These are phyloP conservation scores for Papiliotrema fonsecae DNA, from an alignment of 1,284 basidiomycete species.

Conservation along the genomic window DNA sequence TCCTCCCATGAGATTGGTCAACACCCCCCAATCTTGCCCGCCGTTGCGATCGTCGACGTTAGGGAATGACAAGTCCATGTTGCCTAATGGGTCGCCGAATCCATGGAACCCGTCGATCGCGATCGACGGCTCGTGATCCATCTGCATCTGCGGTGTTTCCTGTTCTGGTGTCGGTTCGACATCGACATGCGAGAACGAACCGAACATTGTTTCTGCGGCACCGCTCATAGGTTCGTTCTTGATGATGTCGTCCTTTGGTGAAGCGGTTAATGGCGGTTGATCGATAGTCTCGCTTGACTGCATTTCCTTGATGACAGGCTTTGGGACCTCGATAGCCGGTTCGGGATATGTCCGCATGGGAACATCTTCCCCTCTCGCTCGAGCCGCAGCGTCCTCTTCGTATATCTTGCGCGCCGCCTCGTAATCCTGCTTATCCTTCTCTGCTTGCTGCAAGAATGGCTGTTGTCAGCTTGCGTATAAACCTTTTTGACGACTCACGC, in stretches of 20 bases:
- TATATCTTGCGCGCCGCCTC: slow-evolving; percentile 53
- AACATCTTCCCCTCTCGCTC: slow-evolving; percentile 33
- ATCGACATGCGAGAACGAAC: background rate
- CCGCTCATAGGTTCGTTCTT: background rate
- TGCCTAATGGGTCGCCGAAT: slow-evolving; percentile 12
- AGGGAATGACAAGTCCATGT: slow-evolving; percentile 16
- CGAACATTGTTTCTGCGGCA: background rate
- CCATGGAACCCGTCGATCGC: slow-evolving; percentile 15
- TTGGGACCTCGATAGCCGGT: slow-evolving; percentile 7
- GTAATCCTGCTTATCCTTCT: slow-evolving; percentile 88
- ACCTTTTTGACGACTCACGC: slow-evolving; percentile 53
- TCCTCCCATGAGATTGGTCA: slow-evolving; percentile 1
- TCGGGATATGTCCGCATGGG: slow-evolving; percentile 12
- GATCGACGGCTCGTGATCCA: slow-evolving; percentile 11
- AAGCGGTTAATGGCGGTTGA: background rate
- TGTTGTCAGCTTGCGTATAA: slow-evolving; percentile 38
- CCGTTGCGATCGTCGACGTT: slow-evolving; percentile 18
- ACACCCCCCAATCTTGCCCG: slow-evolving; percentile 5
- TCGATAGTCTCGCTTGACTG: background rate
- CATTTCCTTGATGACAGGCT: slow-evolving; percentile 6
- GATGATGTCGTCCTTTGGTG: background rate
- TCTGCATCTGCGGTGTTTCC: slow-evolving; percentile 3
- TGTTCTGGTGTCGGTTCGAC: background rate
- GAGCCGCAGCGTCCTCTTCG: slow-evolving; percentile 33
- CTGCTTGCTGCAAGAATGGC: slow-evolving; percentile 86